phyloP scores from a whole-genome alignment of 1,284 basidiomycete species.

The Peniophora sp. region DNA sequence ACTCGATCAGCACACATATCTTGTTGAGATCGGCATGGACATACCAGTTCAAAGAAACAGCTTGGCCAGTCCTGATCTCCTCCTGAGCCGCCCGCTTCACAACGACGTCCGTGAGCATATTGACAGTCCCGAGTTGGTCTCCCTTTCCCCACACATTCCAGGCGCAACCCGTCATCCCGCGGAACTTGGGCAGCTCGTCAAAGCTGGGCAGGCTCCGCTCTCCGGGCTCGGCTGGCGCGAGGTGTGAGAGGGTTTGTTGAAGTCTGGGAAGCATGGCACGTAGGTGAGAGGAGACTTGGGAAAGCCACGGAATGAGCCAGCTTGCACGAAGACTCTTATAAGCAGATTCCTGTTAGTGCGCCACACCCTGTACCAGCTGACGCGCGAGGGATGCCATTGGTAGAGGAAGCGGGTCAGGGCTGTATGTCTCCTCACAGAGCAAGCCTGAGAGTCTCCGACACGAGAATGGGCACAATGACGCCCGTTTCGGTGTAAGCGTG shows the following conservation, averaged over 20 bases:
- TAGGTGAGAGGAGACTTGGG: too few species aligned
- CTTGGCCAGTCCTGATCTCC: slow-evolving; percentile 56
- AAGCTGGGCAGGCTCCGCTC: slow-evolving; percentile 37
- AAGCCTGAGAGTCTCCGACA: too few species aligned
- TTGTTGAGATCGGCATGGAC: slow-evolving; percentile 12
- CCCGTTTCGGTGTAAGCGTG: too few species aligned
- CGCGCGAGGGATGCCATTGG: too few species aligned
- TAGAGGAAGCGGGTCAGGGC: too few species aligned
- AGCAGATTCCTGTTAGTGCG: too few species aligned
- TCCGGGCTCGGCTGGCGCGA: background rate
- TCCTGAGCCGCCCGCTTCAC: slow-evolving; percentile 53
- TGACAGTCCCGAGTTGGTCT: slow-evolving; percentile 66
- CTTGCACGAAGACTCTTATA: too few species aligned
- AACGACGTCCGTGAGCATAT: slow-evolving; percentile 57
- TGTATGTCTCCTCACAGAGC: too few species aligned
- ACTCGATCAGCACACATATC: slow-evolving; percentile 2
- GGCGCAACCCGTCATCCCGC: slow-evolving; percentile 54
- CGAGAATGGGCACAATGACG: too few species aligned
- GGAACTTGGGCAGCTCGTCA: slow-evolving; percentile 54
- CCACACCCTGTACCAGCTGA: too few species aligned
- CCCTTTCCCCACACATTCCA: slow-evolving; percentile 68
- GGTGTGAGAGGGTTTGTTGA: background rate
- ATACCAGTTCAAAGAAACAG: slow-evolving; percentile 57
- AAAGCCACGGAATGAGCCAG: too few species aligned
- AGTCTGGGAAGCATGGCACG: background rate